Conservation (phyloP, 169 alveolate genomes). For the Plasmodium fragile region DNA sequence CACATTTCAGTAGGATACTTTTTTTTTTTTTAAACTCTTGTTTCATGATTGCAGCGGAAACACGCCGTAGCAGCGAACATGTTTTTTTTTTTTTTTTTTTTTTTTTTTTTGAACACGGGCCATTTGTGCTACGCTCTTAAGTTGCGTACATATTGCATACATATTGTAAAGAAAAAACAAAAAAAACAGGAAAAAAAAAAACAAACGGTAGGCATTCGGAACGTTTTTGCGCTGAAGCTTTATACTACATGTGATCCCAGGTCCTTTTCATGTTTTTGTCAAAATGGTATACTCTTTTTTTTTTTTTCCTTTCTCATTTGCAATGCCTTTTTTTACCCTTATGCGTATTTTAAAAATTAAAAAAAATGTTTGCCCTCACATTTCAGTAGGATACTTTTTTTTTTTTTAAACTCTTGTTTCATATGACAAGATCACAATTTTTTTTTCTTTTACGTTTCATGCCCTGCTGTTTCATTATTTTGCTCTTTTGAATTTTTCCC, state of each 20-base stretch:
- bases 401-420: neutral
- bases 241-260: neutral
- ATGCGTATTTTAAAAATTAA: neutral
- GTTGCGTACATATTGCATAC: neutral
- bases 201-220: neutral
- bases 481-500: neutral
- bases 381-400: neutral
- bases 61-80: neutral
- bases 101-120: neutral
- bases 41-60: neutral
- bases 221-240: neutral
- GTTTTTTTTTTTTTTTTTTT: neutral
- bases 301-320: neutral
- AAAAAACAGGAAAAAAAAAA: neutral
- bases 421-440: neutral
- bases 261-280: neutral
- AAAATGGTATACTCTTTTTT: neutral
- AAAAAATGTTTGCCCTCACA: neutral
- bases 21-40: neutral
- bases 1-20: neutral
- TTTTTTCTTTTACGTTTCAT: neutral
- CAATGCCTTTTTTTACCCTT: neutral
- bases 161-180: neutral
- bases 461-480: neutral
- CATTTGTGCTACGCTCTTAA: neutral